phyloP scores from a whole-genome alignment of 768 basidiomycete genomes.

The Hygrophoropsis aurantiaca region DNA sequence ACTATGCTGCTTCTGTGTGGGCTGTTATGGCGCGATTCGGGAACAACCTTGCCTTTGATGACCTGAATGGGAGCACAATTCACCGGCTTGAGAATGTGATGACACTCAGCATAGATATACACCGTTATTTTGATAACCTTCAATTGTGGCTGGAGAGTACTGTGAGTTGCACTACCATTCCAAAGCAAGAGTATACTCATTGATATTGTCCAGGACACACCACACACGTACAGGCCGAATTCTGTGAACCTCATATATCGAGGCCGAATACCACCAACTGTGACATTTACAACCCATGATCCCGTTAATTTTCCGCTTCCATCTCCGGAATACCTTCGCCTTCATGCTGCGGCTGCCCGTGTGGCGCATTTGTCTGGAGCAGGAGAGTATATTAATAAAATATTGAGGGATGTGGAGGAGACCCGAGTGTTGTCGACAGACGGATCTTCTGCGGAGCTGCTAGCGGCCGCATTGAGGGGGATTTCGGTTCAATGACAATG shows the following conservation, averaged over 20 bases:
- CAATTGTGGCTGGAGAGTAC: conserved; percentile 7
- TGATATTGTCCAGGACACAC: background rate
- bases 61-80: conserved; percentile 23
- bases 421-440: too few relatives aligned
- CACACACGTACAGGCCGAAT: conserved; percentile 1
- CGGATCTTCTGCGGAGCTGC: background rate
- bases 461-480: too few relatives aligned
- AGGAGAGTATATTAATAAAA: conserved; percentile 30
- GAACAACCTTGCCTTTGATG: conserved; percentile 1
- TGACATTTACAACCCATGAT: conserved; percentile 30
- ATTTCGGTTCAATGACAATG: too few relatives aligned
- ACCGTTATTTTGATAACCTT: background rate
- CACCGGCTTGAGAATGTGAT: conserved; percentile 21
- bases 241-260: too few relatives aligned
- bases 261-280: too few relatives aligned
- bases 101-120: background rate
- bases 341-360: conserved; percentile 42
- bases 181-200: background rate
- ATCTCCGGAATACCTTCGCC: conserved; percentile 26
- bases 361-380: conserved; percentile 42
- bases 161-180: conserved; percentile 1
- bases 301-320: conserved; percentile 28
- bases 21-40: conserved; percentile 20
- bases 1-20: conserved; percentile 6
- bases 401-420: conserved; percentile 23